Evolutionary conservation across 495 filamentous ascomycete genomes (phyloP).

Genomic region (Paragyromitra xinjiangensis): DNA sequence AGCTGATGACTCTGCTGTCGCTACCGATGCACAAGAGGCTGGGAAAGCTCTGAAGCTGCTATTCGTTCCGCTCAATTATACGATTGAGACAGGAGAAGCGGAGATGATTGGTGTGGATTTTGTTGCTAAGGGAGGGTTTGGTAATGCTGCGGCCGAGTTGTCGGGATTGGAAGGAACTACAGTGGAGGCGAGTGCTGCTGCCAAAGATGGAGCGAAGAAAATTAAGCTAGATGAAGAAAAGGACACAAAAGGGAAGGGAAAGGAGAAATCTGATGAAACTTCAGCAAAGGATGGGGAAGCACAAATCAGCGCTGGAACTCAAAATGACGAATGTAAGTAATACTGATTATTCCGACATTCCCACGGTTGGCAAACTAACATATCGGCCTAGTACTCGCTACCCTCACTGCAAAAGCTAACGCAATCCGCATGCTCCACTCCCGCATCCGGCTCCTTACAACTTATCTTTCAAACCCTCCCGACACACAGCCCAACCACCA

Average conservation of each 20-base stretch:
- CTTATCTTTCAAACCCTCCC: constrained; percentile 79
- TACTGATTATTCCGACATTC: not conserved
- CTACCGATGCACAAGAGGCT: constrained; percentile 64
- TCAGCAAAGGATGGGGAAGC: constrained; percentile 57
- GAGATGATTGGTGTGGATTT: constrained; percentile 98
- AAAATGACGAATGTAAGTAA: constrained; percentile 61
- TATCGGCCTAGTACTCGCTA: constrained; percentile 66
- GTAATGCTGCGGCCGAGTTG: constrained; percentile 72
- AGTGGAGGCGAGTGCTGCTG: constrained; percentile 10
- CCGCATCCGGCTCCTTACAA: constrained; percentile 80
- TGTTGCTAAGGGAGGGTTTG: constrained; percentile 77
- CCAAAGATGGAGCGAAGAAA: constrained; percentile 60
- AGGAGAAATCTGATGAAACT: constrained; percentile 59
- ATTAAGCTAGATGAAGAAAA: constrained; percentile 60
- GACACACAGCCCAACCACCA: constrained; percentile 59
- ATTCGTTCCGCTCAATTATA: constrained; percentile 85
- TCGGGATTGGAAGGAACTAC: constrained; percentile 55
- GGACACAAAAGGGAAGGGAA: constrained; percentile 57
- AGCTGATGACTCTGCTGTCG: constrained; percentile 63
- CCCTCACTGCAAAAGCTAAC: constrained; percentile 85
- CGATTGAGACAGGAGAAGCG: constrained; percentile 89
- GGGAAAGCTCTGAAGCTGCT: constrained; percentile 80
- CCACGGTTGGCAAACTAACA: not conserved
- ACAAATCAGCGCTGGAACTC: constrained; percentile 41
- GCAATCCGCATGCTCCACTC: constrained; percentile 90